Evolutionary conservation across 164 flowering plant genomes (phyloP).

Genomic region (Cinnamomum micranthum): DNA sequence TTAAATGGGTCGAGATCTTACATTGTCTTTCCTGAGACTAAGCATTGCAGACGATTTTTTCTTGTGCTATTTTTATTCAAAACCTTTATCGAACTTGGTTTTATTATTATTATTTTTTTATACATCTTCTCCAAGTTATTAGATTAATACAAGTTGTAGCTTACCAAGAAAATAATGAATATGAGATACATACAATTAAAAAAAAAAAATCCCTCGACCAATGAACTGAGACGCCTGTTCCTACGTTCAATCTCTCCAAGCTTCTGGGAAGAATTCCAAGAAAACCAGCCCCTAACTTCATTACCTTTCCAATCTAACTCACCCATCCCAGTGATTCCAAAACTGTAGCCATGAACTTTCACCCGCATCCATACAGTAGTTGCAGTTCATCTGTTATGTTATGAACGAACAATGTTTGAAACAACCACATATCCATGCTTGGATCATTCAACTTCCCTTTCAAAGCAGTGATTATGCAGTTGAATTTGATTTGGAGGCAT

Average conservation of each 20-base stretch:
- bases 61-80: too few species aligned
- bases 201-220: background rate
- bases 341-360: background rate
- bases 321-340: background rate
- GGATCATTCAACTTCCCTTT: conserved; percentile 15
- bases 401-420: background rate
- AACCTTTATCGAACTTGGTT: too few species aligned
- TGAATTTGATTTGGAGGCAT: background rate
- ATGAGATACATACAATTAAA: background rate
- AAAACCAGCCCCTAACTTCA: background rate
- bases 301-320: background rate
- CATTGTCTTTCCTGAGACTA: too few species aligned
- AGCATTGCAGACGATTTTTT: too few species aligned
- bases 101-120: too few species aligned
- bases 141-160: too few species aligned
- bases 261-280: background rate
- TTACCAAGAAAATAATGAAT: too few species aligned
- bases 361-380: background rate
- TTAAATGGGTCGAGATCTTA: too few species aligned
- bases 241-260: background rate
- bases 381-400: background rate
- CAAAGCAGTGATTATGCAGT: background rate
- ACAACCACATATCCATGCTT: background rate
- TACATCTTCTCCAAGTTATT: too few species aligned
- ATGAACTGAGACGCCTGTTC: background rate